These are phyloP conservation scores for Phyllosticta citrichinensis DNA, from an alignment of 2,329 filamentous ascomycete genomes.

Conservation along the genomic window DNA sequence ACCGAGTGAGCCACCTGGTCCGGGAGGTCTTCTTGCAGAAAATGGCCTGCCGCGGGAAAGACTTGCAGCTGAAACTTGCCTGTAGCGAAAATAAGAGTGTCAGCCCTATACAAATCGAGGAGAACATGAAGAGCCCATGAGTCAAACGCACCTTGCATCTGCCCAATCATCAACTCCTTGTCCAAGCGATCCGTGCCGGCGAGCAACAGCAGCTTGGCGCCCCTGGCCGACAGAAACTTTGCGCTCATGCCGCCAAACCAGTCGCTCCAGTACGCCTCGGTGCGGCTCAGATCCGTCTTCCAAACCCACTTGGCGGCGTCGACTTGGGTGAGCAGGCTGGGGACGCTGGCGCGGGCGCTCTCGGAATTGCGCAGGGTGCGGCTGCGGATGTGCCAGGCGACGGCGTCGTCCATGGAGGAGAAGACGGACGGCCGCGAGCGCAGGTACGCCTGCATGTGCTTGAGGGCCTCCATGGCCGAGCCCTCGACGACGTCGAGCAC, in stretches of 20 bases:
- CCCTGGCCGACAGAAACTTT: constrained; percentile 74
- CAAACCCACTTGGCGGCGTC: constrained; percentile 54
- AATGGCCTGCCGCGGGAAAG: constrained; percentile 90
- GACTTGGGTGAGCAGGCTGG: constrained; percentile 55
- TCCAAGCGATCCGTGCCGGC: constrained; percentile 86
- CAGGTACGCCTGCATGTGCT: constrained; percentile 89
- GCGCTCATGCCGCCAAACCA: constrained; percentile 85
- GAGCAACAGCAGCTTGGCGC: constrained; percentile 74
- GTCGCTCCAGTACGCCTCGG: constrained; percentile 84
- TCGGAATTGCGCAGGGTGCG: constrained; percentile 74
- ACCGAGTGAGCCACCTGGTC: constrained; percentile 78
- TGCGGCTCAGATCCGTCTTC: constrained; percentile 74
- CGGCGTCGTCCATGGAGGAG: constrained; percentile 63
- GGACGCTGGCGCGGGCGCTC: constrained; percentile 82
- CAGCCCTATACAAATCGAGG: neutral
- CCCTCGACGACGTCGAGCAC: constrained; percentile 94
- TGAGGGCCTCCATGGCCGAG: constrained; percentile 86
- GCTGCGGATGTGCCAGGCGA: constrained; percentile 89
- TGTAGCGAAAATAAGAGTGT: constrained; percentile 27
- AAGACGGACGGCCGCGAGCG: constrained; percentile 72
- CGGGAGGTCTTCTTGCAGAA: constrained; percentile 90
- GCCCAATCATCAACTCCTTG: constrained; percentile 86
- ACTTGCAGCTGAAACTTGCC: constrained; percentile 93
- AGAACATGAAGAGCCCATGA: neutral
- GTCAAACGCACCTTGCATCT: constrained; percentile 73